Percentiles rank a stretch among this genome's conserved stretches.
These are phyloP conservation scores for Trichoderma sp. DNA, from an alignment of 2,329 filamentous ascomycete genomes.

Conservation along the genomic window DNA sequence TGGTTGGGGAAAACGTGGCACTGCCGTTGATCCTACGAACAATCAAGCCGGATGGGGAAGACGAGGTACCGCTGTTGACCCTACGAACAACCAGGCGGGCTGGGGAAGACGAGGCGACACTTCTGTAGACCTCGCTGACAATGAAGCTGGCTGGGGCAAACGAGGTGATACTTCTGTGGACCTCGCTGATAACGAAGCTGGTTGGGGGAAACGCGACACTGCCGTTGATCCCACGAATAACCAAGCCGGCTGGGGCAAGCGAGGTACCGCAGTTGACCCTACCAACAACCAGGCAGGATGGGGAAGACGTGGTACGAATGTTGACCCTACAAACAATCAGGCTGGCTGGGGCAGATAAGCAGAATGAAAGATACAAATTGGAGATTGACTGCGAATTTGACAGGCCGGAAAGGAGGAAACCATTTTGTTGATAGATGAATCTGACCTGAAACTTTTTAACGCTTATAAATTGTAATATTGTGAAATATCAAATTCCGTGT, in stretches of 20 bases:
- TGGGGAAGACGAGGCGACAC: not conserved
- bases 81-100: not conserved
- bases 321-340: not conserved
- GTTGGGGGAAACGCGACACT: not conserved
- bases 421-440: not conserved
- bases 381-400: accelerated
- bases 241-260: not conserved
- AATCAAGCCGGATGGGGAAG: not conserved
- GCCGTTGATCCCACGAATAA: not conserved
- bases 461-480: not conserved
- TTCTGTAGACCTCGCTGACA: not conserved
- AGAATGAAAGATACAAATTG: not conserved
- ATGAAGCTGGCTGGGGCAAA: not conserved
- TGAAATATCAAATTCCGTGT: not conserved
- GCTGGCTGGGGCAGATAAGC: not conserved
- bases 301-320: not conserved
- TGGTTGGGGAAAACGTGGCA: not conserved
- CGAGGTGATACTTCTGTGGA: not conserved
- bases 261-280: not conserved
- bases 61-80: not conserved
- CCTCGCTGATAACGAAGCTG: not conserved
- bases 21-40: not conserved
- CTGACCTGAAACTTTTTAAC: accelerated
- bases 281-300: constrained; percentile 7
- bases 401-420: not conserved